These are phyloP conservation scores for Sugiyamaella americana DNA, from an alignment of 805 yeast species.

Conservation along the genomic window DNA sequence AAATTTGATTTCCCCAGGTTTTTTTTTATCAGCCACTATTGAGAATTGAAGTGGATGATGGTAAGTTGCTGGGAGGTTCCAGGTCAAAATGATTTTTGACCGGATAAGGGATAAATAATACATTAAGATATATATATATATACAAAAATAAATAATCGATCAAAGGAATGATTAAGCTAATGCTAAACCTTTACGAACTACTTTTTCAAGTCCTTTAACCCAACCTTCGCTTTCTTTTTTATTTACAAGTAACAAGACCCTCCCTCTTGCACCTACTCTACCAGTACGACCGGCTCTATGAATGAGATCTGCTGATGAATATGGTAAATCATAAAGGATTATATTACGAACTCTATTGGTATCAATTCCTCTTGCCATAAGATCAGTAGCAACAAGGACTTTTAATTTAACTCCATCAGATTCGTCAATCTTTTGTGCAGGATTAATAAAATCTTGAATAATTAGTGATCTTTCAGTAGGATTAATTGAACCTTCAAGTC, in stretches of 20 bases:
- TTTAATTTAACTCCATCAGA: conserved; percentile 38
- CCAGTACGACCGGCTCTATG: conserved; percentile 96
- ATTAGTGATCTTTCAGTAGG: conserved; percentile 53
- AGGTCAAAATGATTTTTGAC: background rate
- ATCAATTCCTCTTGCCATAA: conserved; percentile 85
- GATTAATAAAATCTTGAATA: conserved; percentile 55
- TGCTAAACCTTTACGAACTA: conserved; percentile 33
- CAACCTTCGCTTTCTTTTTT: conserved; percentile 63
- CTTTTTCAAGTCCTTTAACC: conserved; percentile 74
- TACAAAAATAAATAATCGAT: background rate
- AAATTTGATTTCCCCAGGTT: conserved; percentile 4
- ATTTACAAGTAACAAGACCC: conserved; percentile 75
- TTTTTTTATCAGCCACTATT: conserved; percentile 2
- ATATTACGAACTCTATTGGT: conserved; percentile 78
- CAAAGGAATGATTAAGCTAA: background rate
- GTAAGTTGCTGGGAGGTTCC: conserved; percentile 1
- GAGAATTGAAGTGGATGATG: background rate
- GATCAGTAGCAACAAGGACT: conserved; percentile 80
- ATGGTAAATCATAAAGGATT: conserved; percentile 78
- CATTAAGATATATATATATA: background rate
- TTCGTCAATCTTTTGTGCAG: conserved; percentile 22
- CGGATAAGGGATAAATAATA: background rate
- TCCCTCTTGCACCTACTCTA: conserved; percentile 80
- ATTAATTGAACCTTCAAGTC: conserved; percentile 60
- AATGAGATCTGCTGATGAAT: conserved; percentile 74